A percentile compares a stretch with the other conserved stretches of the same genome.
phyloP scores from a whole-genome alignment of 768 basidiomycete species.

The Tylopilus balloui region DNA sequence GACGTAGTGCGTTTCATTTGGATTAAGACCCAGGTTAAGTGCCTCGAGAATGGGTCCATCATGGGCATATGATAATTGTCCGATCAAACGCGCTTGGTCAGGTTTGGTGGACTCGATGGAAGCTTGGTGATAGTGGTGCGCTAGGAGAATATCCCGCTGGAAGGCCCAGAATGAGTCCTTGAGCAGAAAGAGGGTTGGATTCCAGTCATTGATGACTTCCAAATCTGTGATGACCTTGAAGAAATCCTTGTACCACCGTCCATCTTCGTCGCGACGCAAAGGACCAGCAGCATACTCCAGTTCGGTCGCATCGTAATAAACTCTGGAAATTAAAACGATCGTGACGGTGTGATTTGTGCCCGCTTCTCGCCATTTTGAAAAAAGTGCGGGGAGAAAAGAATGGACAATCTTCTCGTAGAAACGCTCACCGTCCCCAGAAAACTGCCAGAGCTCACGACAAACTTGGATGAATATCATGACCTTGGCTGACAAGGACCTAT shows the following conservation, averaged over 20 bases:
- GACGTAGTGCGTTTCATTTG: slow-evolving; percentile 91
- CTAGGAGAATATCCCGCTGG: slow-evolving; percentile 85
- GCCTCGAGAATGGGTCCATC: slow-evolving; percentile 96
- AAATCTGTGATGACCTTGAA: slow-evolving; percentile 94
- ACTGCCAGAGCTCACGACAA: slow-evolving; percentile 94
- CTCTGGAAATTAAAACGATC: slow-evolving; percentile 90
- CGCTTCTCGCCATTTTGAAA: slow-evolving; percentile 76
- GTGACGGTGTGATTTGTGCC: slow-evolving; percentile 92
- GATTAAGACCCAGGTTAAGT: slow-evolving; percentile 87
- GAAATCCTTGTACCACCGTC: slow-evolving; percentile 89
- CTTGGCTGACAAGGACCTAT: slow-evolving; percentile 86
- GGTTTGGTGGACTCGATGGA: slow-evolving; percentile 42
- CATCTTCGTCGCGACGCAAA: slow-evolving; percentile 68
- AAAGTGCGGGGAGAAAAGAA: slow-evolving; percentile 88
- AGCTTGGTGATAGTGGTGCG: slow-evolving; percentile 82
- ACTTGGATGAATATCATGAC: slow-evolving; percentile 95
- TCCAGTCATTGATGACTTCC: slow-evolving; percentile 86
- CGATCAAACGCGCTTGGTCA: slow-evolving; percentile 64
- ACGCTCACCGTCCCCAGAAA: slow-evolving; percentile 92
- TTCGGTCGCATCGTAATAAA: slow-evolving; percentile 81
- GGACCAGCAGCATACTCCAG: slow-evolving; percentile 81
- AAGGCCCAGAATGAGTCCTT: slow-evolving; percentile 90
- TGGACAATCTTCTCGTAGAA: slow-evolving; percentile 98
- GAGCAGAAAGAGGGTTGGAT: slow-evolving; percentile 76
- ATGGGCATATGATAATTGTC: slow-evolving; percentile 79